phyloP scores from a whole-genome alignment of 2,329 filamentous ascomycete genomes.

The Penicillium nordicum region DNA sequence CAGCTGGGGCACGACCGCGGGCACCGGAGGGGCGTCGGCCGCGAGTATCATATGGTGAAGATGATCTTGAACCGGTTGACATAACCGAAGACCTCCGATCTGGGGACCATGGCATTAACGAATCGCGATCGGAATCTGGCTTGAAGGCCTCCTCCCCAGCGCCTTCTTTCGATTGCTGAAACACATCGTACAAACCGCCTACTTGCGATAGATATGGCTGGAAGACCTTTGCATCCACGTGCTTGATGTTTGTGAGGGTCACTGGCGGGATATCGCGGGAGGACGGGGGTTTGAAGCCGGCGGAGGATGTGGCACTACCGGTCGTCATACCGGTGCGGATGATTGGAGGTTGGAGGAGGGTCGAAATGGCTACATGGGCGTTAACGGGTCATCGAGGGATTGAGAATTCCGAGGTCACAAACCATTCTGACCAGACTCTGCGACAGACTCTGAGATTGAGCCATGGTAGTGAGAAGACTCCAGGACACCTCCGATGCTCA shows the following conservation, averaged over 20 bases:
- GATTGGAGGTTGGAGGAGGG: slow-evolving; percentile 85
- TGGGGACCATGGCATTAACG: slow-evolving; percentile 44
- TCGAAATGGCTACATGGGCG: slow-evolving; percentile 71
- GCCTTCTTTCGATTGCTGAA: slow-evolving; percentile 77
- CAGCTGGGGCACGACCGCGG: slow-evolving; percentile 61
- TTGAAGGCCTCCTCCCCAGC: slow-evolving; percentile 60
- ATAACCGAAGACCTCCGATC: slow-evolving; percentile 42
- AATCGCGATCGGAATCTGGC: slow-evolving; percentile 48
- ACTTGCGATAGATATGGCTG: slow-evolving; percentile 80
- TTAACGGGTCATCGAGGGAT: slow-evolving; percentile 4
- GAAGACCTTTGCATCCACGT: slow-evolving; percentile 76
- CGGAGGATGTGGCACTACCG: slow-evolving; percentile 66
- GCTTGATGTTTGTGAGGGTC: slow-evolving; percentile 79
- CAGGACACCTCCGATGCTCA: slow-evolving; percentile 79
- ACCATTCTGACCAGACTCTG: slow-evolving; percentile 83
- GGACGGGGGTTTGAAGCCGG: slow-evolving; percentile 76
- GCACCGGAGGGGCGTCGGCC: slow-evolving; percentile 52
- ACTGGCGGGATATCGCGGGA: slow-evolving; percentile 90
- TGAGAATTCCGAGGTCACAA: not conserved
- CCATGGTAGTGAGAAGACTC: slow-evolving; percentile 62
- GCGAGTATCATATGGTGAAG: slow-evolving; percentile 49
- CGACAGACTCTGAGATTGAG: slow-evolving; percentile 67
- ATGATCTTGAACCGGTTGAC: slow-evolving; percentile 44
- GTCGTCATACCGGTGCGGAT: slow-evolving; percentile 82
- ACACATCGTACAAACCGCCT: slow-evolving; percentile 80